Evolutionary conservation across 495 filamentous ascomycete genomes (phyloP), one percentile per base, ranked within the genome.

Genomic region (Penicillium antarcticum): DNA sequence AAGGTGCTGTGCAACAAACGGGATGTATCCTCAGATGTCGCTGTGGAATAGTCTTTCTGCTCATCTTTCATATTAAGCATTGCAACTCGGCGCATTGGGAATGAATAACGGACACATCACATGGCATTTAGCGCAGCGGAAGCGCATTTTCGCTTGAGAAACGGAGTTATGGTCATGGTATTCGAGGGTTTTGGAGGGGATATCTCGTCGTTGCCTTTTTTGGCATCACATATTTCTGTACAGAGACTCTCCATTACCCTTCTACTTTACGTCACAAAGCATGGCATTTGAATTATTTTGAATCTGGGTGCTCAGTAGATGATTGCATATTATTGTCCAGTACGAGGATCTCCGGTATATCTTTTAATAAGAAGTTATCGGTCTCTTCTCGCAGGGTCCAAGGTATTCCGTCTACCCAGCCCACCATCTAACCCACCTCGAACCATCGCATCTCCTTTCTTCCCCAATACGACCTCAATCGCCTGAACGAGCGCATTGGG

Each of bases 391-490:
- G 56, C 63, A 3, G 65, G 68, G 39, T 82, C 78, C 17, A 85
- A 51, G 0, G 87, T 89, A 74, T 89, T 92, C 64, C 88, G 76
- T 61, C 89, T 74, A 50, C 79, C 83, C 56, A 78, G 68, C 12
- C 75, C 81, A 40, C 67, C 67, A 35, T 74, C 75, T 44, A 68
- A 21, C 2, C 58, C 69, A 3, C 70, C 71, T 13, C 72, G 61
- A 26, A 76, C 46, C 66, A 77, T 76, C 2, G 67, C 73, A 59
- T 74, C 74, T n/a, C 84, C 83, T 29, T 82, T 79, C 64, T 75
- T 82, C 2, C 86, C 90, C 40, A 97, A 67, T 13, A 95, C 87
- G 6, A 83, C 83, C 62, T 90, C 87, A 46, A 97, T 62, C 12
- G 88, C 88, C 67, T 88, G 83, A n/a, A 73, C 72, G 43, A 97